Conservation (phyloP, 1,139 yeast species). For the Debaryomyces coudertii region DNA sequence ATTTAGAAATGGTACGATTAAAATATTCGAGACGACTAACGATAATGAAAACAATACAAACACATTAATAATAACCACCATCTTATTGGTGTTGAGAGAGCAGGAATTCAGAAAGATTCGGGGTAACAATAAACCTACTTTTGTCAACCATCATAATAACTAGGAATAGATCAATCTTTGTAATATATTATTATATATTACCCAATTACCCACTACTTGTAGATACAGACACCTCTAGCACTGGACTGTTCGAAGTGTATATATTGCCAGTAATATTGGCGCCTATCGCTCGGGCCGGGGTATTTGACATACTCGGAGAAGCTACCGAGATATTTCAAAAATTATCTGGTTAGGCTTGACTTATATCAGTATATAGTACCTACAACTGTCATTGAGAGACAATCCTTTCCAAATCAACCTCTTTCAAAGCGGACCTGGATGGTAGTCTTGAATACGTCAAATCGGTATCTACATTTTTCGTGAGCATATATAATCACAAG, state of each 20-base stretch:
- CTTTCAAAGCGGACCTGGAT: no score
- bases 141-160: conserved; percentile 7
- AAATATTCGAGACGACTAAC: conserved; percentile 28
- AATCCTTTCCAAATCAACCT: no score
- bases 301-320: no score
- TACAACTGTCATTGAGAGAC: no score
- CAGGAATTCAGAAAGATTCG: conserved; percentile 43
- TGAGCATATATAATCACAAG: neutral
- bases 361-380: no score
- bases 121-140: conserved; percentile 33
- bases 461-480: neutral
- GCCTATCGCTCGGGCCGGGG: no score
- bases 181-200: neutral
- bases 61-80: conserved; percentile 31
- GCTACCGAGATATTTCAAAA: no score
- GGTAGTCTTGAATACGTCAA: no score
- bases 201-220: neutral
- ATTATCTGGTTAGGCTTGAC: no score
- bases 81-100: conserved; percentile 40
- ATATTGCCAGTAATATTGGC: no score
- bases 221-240: neutral
- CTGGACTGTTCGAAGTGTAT: no score
- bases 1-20: conserved; percentile 33
- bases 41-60: conserved; percentile 22
- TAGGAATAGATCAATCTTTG: neutral